These are phyloP conservation scores for Berkeleyomyces rouxiae DNA, from an alignment of 2,329 filamentous ascomycete genomes.

Conservation along the genomic window DNA sequence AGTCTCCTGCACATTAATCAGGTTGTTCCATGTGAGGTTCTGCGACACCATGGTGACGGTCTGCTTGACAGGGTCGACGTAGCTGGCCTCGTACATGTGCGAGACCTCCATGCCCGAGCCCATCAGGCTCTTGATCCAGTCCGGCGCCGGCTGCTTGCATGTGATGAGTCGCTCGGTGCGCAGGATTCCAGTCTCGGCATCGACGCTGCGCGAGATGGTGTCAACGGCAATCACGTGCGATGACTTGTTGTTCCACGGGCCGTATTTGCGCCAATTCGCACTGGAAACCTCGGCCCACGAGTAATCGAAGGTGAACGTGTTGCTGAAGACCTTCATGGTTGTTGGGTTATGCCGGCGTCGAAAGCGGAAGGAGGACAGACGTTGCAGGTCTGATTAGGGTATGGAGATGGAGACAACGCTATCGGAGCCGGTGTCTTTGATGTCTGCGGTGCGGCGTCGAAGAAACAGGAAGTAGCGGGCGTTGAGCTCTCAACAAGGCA, in stretches of 20 bases:
- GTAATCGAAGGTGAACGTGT: constrained; percentile 81
- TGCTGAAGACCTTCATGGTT: constrained; percentile 89
- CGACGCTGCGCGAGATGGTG: constrained; percentile 57
- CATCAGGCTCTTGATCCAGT: constrained; percentile 67
- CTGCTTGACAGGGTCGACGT: constrained; percentile 68
- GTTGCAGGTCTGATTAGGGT: background rate
- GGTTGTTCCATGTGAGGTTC: constrained; percentile 84
- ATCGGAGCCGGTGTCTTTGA: background rate
- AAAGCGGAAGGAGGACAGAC: too few species aligned
- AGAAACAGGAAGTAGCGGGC: background rate
- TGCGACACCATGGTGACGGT: constrained; percentile 94
- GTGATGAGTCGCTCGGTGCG: constrained; percentile 46
- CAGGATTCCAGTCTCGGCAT: constrained; percentile 40
- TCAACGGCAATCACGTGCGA: constrained; percentile 93
- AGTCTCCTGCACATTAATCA: constrained; percentile 84
- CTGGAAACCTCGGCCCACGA: constrained; percentile 97
- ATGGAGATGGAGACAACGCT: background rate
- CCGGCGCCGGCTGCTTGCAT: constrained; percentile 48
- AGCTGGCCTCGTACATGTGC: constrained; percentile 88
- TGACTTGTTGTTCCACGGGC: constrained; percentile 97
- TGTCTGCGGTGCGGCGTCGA: background rate
- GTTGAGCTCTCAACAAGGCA: background rate
- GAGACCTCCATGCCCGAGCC: constrained; percentile 59
- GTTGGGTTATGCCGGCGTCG: constrained; percentile 11
- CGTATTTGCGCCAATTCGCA: constrained; percentile 97